Evolutionary conservation across 371 early-diverging fungal species (phyloP).

Genomic region (Mortierella sp.): DNA sequence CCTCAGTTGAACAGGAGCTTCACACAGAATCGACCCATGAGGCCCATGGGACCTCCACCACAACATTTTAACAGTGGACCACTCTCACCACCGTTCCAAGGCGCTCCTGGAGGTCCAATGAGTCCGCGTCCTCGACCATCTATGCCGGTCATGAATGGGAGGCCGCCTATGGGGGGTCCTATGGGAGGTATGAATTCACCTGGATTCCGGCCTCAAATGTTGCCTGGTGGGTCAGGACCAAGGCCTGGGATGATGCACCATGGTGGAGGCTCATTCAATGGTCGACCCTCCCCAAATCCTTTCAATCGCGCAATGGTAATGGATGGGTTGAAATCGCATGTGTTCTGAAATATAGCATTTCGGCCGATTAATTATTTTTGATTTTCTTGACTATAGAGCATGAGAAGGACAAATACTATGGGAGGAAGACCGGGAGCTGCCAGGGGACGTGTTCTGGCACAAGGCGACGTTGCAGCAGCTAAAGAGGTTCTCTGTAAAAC

Average conservation of each 20-base stretch:
- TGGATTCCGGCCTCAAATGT: conserved; percentile 43
- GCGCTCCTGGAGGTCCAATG: conserved; percentile 33
- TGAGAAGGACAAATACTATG: conserved; percentile 44
- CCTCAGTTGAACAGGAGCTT: conserved; percentile 26
- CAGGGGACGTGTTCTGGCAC: conserved; percentile 21
- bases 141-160: conserved; percentile 35
- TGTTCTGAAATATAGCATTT: background rate
- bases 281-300: conserved; percentile 30
- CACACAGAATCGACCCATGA: conserved; percentile 34
- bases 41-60: conserved; percentile 37
- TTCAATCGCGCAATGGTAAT: conserved; percentile 43
- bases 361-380: background rate
- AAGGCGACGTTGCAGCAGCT: conserved; percentile 36
- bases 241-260: conserved; percentile 29
- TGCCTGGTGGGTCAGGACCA: conserved; percentile 30
- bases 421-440: conserved; percentile 12
- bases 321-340: background rate
- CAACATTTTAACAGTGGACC: conserved; percentile 27
- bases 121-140: conserved; percentile 26
- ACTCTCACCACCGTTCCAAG: conserved; percentile 24
- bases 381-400: conserved; percentile 29
- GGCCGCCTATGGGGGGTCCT: conserved; percentile 41
- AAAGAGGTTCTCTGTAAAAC: conserved; percentile 49
- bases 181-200: conserved; percentile 24
- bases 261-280: conserved; percentile 16